Conservation (phyloP, 805 yeast genomes). For the Nematodospora valgi region DNA sequence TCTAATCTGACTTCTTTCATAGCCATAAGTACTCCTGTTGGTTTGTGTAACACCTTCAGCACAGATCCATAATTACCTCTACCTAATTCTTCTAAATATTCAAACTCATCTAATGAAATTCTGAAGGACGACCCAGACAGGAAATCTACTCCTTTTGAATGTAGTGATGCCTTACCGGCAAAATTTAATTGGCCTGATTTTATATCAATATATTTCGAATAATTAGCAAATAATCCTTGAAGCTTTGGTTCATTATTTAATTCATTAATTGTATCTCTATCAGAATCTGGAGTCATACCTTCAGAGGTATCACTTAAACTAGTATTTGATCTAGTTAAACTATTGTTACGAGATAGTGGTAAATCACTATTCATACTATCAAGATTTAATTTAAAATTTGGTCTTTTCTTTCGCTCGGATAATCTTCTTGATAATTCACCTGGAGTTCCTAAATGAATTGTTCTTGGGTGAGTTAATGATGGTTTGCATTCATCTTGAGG, state of each 20-base stretch:
- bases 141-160: slow-evolving; percentile 89
- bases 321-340: slow-evolving; percentile 4
- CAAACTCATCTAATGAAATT: slow-evolving; percentile 80
- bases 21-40: slow-evolving; percentile 91
- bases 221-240: slow-evolving; percentile 73
- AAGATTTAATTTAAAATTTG: slow-evolving; percentile 36
- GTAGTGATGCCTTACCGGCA: slow-evolving; percentile 89
- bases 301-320: slow-evolving; percentile 2
- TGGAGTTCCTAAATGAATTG: slow-evolving; percentile 13
- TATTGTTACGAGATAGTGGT: slow-evolving; percentile 7
- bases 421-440: slow-evolving; percentile 36
- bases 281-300: slow-evolving; percentile 3
- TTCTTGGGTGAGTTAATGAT: no score
- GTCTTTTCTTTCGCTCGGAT: slow-evolving; percentile 38
- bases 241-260: slow-evolving; percentile 28
- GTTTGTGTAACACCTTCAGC: slow-evolving; percentile 86
- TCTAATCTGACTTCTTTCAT: slow-evolving; percentile 95
- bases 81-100: slow-evolving; percentile 84
- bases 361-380: slow-evolving; percentile 11
- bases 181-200: slow-evolving; percentile 90
- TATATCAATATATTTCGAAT: slow-evolving; percentile 84
- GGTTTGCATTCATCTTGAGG: neutral
- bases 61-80: slow-evolving; percentile 97
- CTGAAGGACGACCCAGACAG: slow-evolving; percentile 83
- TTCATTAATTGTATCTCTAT: neutral